Percentiles rank a stretch among this genome's conserved stretches.
Evolutionary conservation across 2,329 filamentous ascomycete genomes (phyloP).

Genomic region (Pleoardoris graminearum): DNA sequence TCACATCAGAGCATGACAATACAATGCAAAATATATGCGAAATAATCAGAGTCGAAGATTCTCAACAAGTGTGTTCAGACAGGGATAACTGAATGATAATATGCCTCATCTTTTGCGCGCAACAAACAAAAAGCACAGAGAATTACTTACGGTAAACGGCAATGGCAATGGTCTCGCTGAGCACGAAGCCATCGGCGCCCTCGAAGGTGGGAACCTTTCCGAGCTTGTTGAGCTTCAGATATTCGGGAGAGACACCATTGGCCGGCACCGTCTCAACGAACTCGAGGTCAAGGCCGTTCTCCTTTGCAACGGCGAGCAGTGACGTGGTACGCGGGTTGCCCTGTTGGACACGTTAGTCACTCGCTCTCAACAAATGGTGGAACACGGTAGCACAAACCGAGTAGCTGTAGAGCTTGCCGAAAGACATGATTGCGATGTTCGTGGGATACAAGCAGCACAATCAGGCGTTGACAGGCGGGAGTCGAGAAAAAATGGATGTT

Average conservation of each 20-base stretch:
- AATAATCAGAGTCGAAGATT: conserved; percentile 76
- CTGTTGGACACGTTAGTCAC: conserved; percentile 55
- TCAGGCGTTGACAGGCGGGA: conserved; percentile 30
- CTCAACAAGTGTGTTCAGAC: conserved; percentile 95
- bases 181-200: conserved; percentile 85
- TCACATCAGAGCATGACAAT: conserved; percentile 25
- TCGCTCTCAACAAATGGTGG: conserved; percentile 7
- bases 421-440: conserved; percentile 71
- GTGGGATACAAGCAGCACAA: conserved; percentile 32
- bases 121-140: conserved; percentile 14
- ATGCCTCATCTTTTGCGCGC: conserved; percentile 67
- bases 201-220: conserved; percentile 93
- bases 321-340: conserved; percentile 86
- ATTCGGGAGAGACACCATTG: conserved; percentile 71
- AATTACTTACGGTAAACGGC: conserved; percentile 89
- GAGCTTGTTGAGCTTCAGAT: conserved; percentile 82
- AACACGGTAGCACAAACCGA: conserved; percentile 51
- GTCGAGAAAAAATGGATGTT: conserved; percentile 32
- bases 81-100: conserved; percentile 70
- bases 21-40: conserved; percentile 48
- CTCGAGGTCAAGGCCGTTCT: conserved; percentile 92
- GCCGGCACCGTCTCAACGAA: conserved; percentile 71
- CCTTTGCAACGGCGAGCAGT: conserved; percentile 93
- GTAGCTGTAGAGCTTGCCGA: conserved; percentile 95
- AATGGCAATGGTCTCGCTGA: conserved; percentile 91